phyloP scores from a whole-genome alignment of 768 basidiomycete species.

The Boletus eberwhitei region DNA sequence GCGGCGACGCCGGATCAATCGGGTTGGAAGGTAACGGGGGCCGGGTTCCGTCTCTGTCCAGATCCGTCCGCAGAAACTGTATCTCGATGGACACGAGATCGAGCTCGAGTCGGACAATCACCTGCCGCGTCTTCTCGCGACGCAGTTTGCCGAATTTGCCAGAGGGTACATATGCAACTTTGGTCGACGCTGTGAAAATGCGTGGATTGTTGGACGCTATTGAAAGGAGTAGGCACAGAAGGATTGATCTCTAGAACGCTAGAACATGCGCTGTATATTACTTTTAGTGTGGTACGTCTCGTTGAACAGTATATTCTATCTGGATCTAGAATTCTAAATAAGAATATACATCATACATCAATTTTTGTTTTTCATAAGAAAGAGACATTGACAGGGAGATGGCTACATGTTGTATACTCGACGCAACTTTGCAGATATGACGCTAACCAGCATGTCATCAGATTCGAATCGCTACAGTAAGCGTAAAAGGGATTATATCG shows the following conservation, averaged over 20 bases:
- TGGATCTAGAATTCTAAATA: neutral
- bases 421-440: neutral
- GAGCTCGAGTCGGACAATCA: neutral
- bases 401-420: conserved; percentile 9
- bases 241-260: neutral
- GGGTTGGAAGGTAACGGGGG: neutral
- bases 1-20: neutral
- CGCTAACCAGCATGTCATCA: neutral
- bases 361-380: neutral
- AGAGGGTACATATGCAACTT: neutral
- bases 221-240: neutral
- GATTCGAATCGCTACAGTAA: neutral
- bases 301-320: neutral
- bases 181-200: conserved; percentile 6
- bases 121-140: neutral
- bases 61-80: neutral
- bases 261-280: neutral
- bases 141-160: neutral
- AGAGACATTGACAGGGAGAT: neutral
- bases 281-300: neutral
- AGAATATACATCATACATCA: neutral
- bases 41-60: neutral
- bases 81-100: neutral
- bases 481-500: conserved; percentile 3
- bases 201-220: neutral